Base-by-base conservation (phyloP, 306 rosid species). In the Comarum palustre region DNA sequence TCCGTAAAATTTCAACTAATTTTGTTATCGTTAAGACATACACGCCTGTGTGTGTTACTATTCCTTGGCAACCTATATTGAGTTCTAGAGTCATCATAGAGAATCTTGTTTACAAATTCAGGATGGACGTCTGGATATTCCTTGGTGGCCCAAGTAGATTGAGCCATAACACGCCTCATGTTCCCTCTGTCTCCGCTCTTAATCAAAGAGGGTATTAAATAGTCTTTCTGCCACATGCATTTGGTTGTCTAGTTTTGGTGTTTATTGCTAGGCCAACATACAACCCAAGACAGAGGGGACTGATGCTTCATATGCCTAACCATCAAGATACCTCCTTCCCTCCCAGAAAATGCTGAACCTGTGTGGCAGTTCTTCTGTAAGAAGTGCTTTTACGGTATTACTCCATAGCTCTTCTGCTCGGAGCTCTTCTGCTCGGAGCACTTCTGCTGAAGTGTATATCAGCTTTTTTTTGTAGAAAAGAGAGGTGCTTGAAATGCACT, bases 171-270 rank as follows among this genome's bases (percentile, higher is more conserved):
- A 24, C 58, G 66, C 46, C 25, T 75, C 77, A 19, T 65, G 74
- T 46, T 80, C 74, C 74, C 73, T 58, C 68, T 25, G 72, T 15
- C 68, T 57, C 81, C 32, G 31, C 67, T 27, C 67, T 3, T 38
- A 15, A 58, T 55, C 45, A 58, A 47, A 41, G 5, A 66, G 47
- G 47, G 22, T 4, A 13, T 55, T 31, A 38, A 54, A 32, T 51
- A 27, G 46, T 77, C 25, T 48, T 27, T 59, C 20, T 50, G 8
- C 47, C 78, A 67, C 61, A 41, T 72, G 78, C 58, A 48, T 38
- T 72, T 64, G 62, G 57, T 60, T 64, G 60, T 71, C 31, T 32
- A 66, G 42, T 16, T 59, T 69, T 63, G 66, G 52, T 42, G n/a
- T 22, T 70, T 68, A 41, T 55, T 57, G 42, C 25, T 54, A 75